A percentile compares a stretch with the other conserved stretches of the same genome.
Conservation (phyloP, 805 yeast genomes). For the Hyphopichia homilentoma region DNA sequence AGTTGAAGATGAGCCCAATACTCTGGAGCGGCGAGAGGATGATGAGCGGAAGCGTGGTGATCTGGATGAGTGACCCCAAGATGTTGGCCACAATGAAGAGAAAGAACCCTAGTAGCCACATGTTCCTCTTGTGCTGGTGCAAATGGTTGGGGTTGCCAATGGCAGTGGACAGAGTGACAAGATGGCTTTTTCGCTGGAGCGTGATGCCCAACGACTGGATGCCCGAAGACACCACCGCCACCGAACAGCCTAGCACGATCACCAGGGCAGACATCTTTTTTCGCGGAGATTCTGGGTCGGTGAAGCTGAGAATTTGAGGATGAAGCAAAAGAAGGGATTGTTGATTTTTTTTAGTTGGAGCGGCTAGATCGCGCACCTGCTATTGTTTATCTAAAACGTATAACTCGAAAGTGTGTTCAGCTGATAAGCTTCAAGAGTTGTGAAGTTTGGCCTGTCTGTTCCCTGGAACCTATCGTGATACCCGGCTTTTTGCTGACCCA, state of each 20-base stretch:
- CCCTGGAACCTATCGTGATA: no score
- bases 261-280: constrained; percentile 12
- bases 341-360: no score
- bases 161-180: no score
- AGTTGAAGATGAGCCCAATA: constrained; percentile 82
- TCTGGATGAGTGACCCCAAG: constrained; percentile 78
- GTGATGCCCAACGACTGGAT: constrained; percentile 80
- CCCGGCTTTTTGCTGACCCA: no score
- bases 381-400: no score
- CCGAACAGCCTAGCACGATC: constrained; percentile 57
- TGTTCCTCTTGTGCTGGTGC: constrained; percentile 43
- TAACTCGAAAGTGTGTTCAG: no score
- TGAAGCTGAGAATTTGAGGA: no score
- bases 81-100: constrained; percentile 72
- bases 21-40: constrained; percentile 81
- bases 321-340: no score
- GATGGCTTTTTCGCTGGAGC: constrained; percentile 74
- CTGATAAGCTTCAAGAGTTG: no score
- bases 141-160: constrained; percentile 28
- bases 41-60: constrained; percentile 78
- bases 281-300: no score
- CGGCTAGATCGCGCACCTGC: no score
- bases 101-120: constrained; percentile 74
- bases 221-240: constrained; percentile 73
- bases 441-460: no score